Base-by-base conservation (phyloP, 1,139 yeast species). In the Geotrichum aggregatum region DNA sequence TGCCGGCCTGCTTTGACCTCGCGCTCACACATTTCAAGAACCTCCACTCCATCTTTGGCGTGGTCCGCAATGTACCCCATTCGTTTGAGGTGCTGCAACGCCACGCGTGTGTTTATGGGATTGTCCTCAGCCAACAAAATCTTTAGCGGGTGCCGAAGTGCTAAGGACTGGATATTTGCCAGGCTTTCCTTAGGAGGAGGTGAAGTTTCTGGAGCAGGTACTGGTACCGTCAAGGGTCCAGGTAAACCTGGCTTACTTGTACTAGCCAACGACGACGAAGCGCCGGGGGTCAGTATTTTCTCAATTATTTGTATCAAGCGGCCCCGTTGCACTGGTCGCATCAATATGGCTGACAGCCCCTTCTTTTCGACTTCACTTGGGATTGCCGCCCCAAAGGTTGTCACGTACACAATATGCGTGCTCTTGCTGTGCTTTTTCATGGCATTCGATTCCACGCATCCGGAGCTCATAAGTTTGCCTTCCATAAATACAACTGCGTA, bases 121-220 rank as follows among this genome's bases (percentile, higher is more conserved):
- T 78, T 78, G 59, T 78, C 83, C 60, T 78, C 83, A 0, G 81
- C 83, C 13, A 78, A 63, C 36, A 79, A 61, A 35, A 78, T 77
- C 48, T 69, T 63, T 35, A 78, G 63, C 4, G 82, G 82, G 52
- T 69, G 69, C 18, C 62, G 63, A 5, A 64, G 66, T 0, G 75
- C 71, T 21, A 63, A 49, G 21, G 63, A 54, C 44, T 56, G 55
- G 21, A 60, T 53, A 60, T 60, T 59, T 8, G 61, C 62, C 35
- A 28, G 26, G 19, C 30, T 36, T 24, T 52, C n/a, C n/a, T n/a
- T n/a, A n/a, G n/a, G n/a, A n/a, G n/a, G n/a, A n/a, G n/a, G n/a
- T n/a, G n/a, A n/a, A n/a, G n/a, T n/a, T n/a, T n/a, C n/a, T n/a
- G n/a, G n/a, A n/a, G n/a, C n/a, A n/a, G n/a, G n/a, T n/a, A n/a